phyloP scores from a whole-genome alignment of 768 basidiomycete genomes.

The Phaffia tasmanica region DNA sequence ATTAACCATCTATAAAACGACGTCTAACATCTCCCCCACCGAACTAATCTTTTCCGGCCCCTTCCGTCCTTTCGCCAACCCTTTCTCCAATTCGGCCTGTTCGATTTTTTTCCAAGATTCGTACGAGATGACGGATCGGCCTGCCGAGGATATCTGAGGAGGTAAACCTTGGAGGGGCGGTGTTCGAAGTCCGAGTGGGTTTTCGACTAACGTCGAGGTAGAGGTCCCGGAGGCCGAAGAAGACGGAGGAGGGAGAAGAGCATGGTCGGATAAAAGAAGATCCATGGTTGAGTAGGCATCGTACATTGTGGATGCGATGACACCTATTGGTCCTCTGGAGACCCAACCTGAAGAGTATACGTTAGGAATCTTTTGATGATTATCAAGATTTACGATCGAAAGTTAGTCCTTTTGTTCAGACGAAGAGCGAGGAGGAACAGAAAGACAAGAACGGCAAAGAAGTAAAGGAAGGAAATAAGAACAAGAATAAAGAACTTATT shows the following conservation, averaged over 20 bases:
- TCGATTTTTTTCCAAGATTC: conserved; percentile 65
- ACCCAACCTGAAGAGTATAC: conserved; percentile 95
- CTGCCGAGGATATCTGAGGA: not conserved
- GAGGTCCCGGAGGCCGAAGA: not conserved
- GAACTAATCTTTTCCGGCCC: conserved; percentile 40
- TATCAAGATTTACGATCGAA: not conserved
- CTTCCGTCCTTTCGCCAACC: conserved; percentile 39
- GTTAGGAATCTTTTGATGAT: conserved; percentile 38
- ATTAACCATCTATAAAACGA: conserved; percentile 23
- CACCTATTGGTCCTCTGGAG: conserved; percentile 77
- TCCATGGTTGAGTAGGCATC: conserved; percentile 73
- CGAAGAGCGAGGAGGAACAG: not conserved
- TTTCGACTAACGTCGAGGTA: conserved; percentile 12
- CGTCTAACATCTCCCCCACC: conserved; percentile 39
- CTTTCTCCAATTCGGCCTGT: conserved; percentile 56
- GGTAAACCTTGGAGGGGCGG: not conserved
- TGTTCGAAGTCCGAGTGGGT: not conserved
- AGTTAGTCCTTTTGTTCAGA: not conserved
- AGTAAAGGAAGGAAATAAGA: not conserved
- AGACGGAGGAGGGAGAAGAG: conserved; percentile 10
- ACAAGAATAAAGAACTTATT: not conserved
- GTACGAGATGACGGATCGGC: conserved; percentile 48
- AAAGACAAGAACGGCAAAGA: not conserved
- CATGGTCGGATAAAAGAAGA: conserved; percentile 54
- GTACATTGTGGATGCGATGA: conserved; percentile 86